Evolutionary conservation across 805 yeast genomes (phyloP).

Genomic region (Tetrapisispora fleetii): DNA sequence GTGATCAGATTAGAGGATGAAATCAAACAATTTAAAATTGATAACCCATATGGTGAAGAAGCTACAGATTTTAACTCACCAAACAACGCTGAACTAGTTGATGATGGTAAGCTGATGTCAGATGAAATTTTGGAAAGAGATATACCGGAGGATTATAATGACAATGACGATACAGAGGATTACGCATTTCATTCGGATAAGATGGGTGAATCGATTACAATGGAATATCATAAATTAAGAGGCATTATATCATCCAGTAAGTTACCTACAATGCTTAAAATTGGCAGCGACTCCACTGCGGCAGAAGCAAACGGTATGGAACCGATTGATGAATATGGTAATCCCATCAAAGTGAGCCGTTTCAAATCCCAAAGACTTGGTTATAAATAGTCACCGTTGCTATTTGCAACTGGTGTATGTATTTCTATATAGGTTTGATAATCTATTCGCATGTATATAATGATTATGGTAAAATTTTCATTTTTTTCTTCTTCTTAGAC

Average conservation of each 20-base stretch:
- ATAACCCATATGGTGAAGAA: constrained; percentile 9
- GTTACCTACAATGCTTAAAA: constrained; percentile 15
- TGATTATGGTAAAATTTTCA: neutral
- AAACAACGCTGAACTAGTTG: constrained; percentile 7
- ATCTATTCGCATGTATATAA: neutral
- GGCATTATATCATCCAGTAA: constrained; percentile 26
- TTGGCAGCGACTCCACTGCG: constrained; percentile 17
- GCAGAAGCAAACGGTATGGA: constrained; percentile 50
- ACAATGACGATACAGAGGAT: constrained; percentile 5
- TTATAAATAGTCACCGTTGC: neutral
- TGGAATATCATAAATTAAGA: constrained; percentile 48
- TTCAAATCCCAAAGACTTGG: constrained; percentile 33
- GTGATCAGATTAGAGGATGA: constrained; percentile 31
- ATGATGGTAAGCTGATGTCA: constrained; percentile 20
- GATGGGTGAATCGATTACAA: constrained; percentile 39
- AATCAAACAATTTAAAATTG: constrained; percentile 16
- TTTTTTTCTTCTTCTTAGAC: neutral
- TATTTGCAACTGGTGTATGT: neutral
- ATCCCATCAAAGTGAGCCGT: constrained; percentile 50
- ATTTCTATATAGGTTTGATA: neutral
- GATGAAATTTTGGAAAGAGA: constrained; percentile 28
- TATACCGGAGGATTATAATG: constrained; percentile 14
- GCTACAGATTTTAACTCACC: neutral
- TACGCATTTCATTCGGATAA: constrained; percentile 21
- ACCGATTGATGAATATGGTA: constrained; percentile 57